Evolutionary conservation across 768 basidiomycete species (phyloP), one percentile per base, ranked within the genome.

Genomic region (Hypsizygus marmoreus): DNA sequence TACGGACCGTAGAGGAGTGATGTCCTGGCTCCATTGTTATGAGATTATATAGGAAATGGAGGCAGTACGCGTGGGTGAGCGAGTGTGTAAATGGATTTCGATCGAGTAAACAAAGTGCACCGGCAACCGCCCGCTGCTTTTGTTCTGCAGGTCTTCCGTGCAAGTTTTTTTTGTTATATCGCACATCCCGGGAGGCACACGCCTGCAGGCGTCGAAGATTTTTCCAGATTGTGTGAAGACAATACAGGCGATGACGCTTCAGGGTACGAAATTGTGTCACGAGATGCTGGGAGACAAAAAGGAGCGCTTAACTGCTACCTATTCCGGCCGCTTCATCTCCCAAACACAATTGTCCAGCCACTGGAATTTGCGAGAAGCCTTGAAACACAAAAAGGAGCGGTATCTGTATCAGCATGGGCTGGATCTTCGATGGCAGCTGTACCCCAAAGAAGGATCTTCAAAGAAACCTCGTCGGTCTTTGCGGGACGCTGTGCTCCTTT

Each of bases 21-120:
- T 51, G 50, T 31, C 37, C 30, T 47, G 42, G 45, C 47, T 50
- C 43, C 56, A 60, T 60, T 58, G 54, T 52, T 45, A 38, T 43
- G 47, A 30, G 46, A 42, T 60, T 60, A 60, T 60, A 60, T 60
- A 60, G 53, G 49, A 45, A n/a, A 60, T 52, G 54, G 49, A 57
- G 56, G 52, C 51, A 40, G 43, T 55, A 51, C 53, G 54, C 41
- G 51, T 59, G 58, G 33, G 49, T 51, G 48, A 43, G 48, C 40
- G 30, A 48, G 30, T 39, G 35, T 45, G 46, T 49, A 51, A 28
- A 50, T 52, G 51, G 55, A 54, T 54, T 45, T 57, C 53, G 53
- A 57, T 43, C 38, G 33, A 55, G 56, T 47, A 56, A 53, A n/a
- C n/a, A 53, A 53, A 53, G 32, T 45, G 31, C 39, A 44, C 28